Conservation (phyloP, 768 basidiomycete genomes). For the Mycena chlorophos region DNA sequence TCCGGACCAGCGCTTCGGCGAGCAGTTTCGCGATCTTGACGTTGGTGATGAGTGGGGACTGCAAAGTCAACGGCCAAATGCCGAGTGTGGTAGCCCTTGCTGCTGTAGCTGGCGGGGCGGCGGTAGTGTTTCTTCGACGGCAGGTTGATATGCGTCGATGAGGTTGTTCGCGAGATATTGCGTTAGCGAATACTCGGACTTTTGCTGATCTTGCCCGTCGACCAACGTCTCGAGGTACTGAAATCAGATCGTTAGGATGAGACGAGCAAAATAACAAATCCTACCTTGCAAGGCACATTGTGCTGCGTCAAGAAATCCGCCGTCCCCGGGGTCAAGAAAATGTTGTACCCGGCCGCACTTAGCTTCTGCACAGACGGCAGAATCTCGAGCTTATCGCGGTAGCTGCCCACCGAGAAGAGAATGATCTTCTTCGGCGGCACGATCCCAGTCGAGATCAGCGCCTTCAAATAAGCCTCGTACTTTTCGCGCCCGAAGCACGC, state of each 20-base stretch:
- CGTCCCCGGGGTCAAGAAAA: slow-evolving; percentile 96
- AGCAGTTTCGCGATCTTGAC: slow-evolving; percentile 98
- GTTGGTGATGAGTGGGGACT: slow-evolving; percentile 94
- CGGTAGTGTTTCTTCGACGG: slow-evolving; percentile 98
- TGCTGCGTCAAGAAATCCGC: slow-evolving; percentile 98
- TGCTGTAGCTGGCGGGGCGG: slow-evolving; percentile 94
- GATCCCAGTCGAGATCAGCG: slow-evolving; percentile 94
- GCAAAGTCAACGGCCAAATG: slow-evolving; percentile 99
- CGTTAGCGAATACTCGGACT: slow-evolving; percentile 99
- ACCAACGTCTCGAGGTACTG: slow-evolving; percentile 89
- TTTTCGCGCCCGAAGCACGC: slow-evolving; percentile 98
- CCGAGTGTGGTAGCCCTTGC: slow-evolving; percentile 94
- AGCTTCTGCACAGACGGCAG: slow-evolving; percentile 94
- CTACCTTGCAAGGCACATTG: slow-evolving; percentile 91
- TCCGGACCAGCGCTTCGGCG: slow-evolving; percentile 88
- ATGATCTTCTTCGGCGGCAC: slow-evolving; percentile 96
- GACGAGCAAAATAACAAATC: slow-evolving; percentile 17
- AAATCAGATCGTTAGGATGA: neutral
- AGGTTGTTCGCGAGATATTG: slow-evolving; percentile 90
- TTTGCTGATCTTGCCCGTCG: slow-evolving; percentile 75
- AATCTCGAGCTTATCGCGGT: slow-evolving; percentile 95
- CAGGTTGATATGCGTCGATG: slow-evolving; percentile 98
- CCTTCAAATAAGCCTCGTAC: slow-evolving; percentile 98
- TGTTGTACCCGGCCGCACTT: slow-evolving; percentile 89
- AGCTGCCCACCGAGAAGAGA: slow-evolving; percentile 93